These are phyloP conservation scores for Sanguinoderma infundibulare DNA, from an alignment of 1,284 basidiomycete genomes.

Conservation along the genomic window DNA sequence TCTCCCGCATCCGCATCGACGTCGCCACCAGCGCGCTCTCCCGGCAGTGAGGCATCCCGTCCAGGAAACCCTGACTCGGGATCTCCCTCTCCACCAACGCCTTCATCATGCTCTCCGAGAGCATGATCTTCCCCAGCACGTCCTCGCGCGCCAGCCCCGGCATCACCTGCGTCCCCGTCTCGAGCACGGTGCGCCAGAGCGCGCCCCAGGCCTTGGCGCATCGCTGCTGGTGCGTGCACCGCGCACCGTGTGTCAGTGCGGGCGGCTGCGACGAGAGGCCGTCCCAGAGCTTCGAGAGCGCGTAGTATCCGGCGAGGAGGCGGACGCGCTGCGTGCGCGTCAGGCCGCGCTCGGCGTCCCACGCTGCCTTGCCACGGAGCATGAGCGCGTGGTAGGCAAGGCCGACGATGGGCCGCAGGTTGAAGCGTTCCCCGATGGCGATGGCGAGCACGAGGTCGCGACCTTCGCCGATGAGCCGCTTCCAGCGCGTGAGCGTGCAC, in stretches of 20 bases:
- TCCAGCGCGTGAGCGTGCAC: conserved; percentile 42
- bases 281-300: conserved; percentile 47
- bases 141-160: conserved; percentile 42
- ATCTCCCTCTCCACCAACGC: conserved; percentile 46
- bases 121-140: conserved; percentile 43
- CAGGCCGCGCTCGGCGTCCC: conserved; percentile 43
- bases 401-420: conserved; percentile 44
- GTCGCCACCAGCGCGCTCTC: conserved; percentile 38
- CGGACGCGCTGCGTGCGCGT: conserved; percentile 46
- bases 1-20: conserved; percentile 34
- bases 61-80: conserved; percentile 41
- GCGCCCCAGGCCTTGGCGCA: conserved; percentile 46
- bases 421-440: conserved; percentile 46
- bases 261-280: conserved; percentile 43
- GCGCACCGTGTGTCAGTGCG: conserved; percentile 39
- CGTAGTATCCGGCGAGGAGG: conserved; percentile 46
- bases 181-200: conserved; percentile 45
- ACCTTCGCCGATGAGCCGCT: conserved; percentile 45
- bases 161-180: conserved; percentile 40
- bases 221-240: conserved; percentile 45
- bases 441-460: conserved; percentile 48
- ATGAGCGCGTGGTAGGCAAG: conserved; percentile 49
- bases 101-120: conserved; percentile 46
- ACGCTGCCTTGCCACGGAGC: conserved; percentile 44
- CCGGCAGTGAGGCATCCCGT: conserved; percentile 42